Conservation (phyloP, 108 stramenopile species). For the Seminavis robusta region DNA sequence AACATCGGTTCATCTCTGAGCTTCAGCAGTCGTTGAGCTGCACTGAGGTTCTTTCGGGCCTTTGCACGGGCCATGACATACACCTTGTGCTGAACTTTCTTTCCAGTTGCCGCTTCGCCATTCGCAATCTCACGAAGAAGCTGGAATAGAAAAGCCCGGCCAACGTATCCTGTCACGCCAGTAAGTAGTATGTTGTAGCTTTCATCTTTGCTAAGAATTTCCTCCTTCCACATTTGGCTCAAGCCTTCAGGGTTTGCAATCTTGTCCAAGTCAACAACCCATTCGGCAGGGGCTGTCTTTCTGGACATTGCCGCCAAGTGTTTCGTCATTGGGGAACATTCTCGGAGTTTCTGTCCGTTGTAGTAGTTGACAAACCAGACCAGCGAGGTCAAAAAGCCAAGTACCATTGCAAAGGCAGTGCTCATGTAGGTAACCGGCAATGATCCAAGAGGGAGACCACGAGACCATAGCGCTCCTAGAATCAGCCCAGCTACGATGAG, state of each 20-base stretch:
- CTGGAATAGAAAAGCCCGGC: neutral
- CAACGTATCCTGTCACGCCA: constrained; percentile 1
- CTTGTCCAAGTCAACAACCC: constrained; percentile 1
- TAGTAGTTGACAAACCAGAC: too few relatives aligned
- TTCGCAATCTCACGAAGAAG: neutral
- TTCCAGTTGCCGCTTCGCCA: neutral
- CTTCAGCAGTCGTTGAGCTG: neutral
- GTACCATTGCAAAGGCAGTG: too few relatives aligned
- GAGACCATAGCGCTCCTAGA: too few relatives aligned
- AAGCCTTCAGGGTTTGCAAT: neutral
- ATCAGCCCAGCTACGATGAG: too few relatives aligned
- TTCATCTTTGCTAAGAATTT: constrained; percentile 1
- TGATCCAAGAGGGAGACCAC: too few relatives aligned
- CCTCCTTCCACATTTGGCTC: neutral
- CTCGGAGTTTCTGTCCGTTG: too few relatives aligned
- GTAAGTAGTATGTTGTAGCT: constrained; percentile 1
- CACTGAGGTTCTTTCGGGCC: neutral
- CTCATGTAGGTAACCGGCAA: too few relatives aligned
- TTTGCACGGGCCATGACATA: constrained; percentile 1
- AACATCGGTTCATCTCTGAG: neutral
- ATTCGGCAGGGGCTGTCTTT: too few relatives aligned
- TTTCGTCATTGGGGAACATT: too few relatives aligned
- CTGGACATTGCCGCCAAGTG: too few relatives aligned
- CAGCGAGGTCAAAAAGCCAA: too few relatives aligned
- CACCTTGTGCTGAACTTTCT: neutral